A percentile compares a stretch with the other conserved stretches of the same genome.
These are phyloP conservation scores for Quercus berberidifolia DNA, from an alignment of 306 rosid genomes.

Conservation along the genomic window DNA sequence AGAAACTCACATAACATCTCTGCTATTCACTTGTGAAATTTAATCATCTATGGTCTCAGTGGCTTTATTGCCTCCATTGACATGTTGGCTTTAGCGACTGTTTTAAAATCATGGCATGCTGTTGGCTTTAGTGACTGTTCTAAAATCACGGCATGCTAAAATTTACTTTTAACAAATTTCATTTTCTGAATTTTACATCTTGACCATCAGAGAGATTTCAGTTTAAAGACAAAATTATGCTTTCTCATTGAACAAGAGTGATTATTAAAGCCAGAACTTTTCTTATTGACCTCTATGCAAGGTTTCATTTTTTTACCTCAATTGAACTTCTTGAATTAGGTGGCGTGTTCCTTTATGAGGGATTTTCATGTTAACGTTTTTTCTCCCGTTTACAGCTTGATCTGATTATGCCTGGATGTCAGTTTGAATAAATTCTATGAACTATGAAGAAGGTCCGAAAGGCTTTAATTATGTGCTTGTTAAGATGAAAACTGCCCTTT, in stretches of 20 bases:
- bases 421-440: not conserved
- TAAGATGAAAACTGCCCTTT: not conserved
- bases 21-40: not conserved
- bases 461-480: not conserved
- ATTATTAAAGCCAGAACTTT: not conserved
- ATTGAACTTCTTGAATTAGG: not conserved
- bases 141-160: not conserved
- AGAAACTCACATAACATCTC: not conserved
- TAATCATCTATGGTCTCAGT: not conserved
- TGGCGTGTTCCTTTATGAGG: not conserved
- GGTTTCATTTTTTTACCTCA: not conserved
- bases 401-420: too few relatives aligned
- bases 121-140: too few relatives aligned
- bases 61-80: not conserved
- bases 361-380: not conserved
- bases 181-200: not conserved
- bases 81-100: not conserved
- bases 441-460: not conserved
- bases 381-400: too few relatives aligned
- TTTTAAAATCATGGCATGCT: not conserved
- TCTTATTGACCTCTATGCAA: not conserved
- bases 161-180: not conserved
- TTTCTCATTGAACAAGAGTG: not conserved
- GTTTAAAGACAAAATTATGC: not conserved
- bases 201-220: not conserved